A percentile compares a stretch with the other conserved stretches of the same genome.
Conservation (phyloP, 805 yeast species). For the Saccharomycopsis sp. region DNA sequence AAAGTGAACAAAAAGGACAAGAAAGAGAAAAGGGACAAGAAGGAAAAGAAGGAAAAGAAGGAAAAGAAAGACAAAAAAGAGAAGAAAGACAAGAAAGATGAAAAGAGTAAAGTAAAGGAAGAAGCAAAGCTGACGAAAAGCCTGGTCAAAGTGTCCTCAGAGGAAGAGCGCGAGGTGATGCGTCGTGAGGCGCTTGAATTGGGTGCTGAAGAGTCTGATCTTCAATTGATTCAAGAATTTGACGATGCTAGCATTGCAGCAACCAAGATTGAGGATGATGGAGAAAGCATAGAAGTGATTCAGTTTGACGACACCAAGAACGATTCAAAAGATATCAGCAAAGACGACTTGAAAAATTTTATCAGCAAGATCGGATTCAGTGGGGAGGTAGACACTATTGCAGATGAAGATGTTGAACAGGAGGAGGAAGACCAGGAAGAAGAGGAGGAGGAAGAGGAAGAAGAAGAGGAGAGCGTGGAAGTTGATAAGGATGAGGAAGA, state of each 20-base stretch:
- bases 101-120: conserved; percentile 20
- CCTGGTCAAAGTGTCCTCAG: conserved; percentile 9
- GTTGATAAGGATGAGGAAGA: too few species aligned
- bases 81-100: conserved; percentile 13
- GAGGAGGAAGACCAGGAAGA: conserved; percentile 35
- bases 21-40: conserved; percentile 23
- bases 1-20: conserved; percentile 24
- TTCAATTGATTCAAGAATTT: conserved; percentile 52
- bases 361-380: conserved; percentile 65
- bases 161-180: conserved; percentile 28
- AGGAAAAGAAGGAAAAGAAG: conserved; percentile 23
- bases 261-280: conserved; percentile 38
- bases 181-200: conserved; percentile 70
- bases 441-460: conserved; percentile 33
- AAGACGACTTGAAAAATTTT: conserved; percentile 50
- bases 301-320: conserved; percentile 29
- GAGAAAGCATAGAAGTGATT: conserved; percentile 33
- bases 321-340: conserved; percentile 29
- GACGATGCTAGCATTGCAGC: conserved; percentile 32
- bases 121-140: conserved; percentile 15
- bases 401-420: conserved; percentile 34
- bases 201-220: conserved; percentile 84
- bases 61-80: conserved; percentile 21
- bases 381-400: conserved; percentile 31
- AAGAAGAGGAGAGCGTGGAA: conserved; percentile 30